Base-by-base conservation (phyloP, 441 rosid genomes). In the Eutrema salsugineum region DNA sequence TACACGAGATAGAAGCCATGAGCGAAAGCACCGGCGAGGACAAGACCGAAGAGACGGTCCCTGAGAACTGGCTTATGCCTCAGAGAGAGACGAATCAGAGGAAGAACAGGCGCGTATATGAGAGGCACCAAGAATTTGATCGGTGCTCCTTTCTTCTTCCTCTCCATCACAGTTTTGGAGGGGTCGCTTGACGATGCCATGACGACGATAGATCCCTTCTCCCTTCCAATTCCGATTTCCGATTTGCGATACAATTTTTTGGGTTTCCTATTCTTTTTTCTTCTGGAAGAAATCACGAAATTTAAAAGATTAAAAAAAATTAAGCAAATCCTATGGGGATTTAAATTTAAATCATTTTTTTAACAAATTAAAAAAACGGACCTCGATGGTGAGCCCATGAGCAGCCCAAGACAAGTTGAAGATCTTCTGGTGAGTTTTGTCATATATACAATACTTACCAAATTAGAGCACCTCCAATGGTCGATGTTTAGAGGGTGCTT, bases 1-100 rank as follows among this genome's bases (percentile, higher is more conserved):
- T 94, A 89, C 97, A 89, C 94, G 87, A 90, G 79, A 82, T 90
- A 92, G 62, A 83, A 79, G 64, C 99, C 97, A 81, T 92, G 97
- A 77, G 86, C 87, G 63, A 92, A 89, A 47, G 90, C 97, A 53
- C 97, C 99, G 57, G 84, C 96, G 77, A 92, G 79, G 17, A 88
- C 93, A 43, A 82, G 79, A 22, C 88, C 84, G 66, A 92, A 92
- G 81, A 94, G 71, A 40, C 97, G 89, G 77, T 94, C 96, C 76
- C 96, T 86, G 63, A 92, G 54, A 71, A 90, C 91, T 20, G 93
- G 94, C 65, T 85, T 85, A 81, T 78, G 86, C 70, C 99, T 87
- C 68, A 90, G 33, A 42, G 88, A 64, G 22, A 94, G 47, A 33
- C 97, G 87, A 81, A 94, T 96, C 50, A 94, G 83, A 77, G 99